Evolutionary conservation across 2,329 filamentous ascomycete genomes (phyloP), one percentile per base, ranked within the genome.

Genomic region (Zymoseptoria pseudotritici): DNA sequence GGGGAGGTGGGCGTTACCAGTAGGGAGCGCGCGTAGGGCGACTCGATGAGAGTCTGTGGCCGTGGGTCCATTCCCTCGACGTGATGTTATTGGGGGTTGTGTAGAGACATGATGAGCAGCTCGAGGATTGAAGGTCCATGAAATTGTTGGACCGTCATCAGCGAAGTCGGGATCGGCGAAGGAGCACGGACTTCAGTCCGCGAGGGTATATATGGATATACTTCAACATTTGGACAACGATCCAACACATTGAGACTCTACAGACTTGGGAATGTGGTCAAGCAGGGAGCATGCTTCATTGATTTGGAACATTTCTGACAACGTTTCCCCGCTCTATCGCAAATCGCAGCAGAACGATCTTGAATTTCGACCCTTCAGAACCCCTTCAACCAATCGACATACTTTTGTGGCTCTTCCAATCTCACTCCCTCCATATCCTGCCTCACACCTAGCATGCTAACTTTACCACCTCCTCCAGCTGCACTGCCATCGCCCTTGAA

Each of bases 361-460:
- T 46, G 13, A 6, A n/a, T 2, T 29, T 29, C 26, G 11, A 52
- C 24, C 46, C 46, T 56, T 31, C 58, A 60, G 19, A 66, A 57
- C 9, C 60, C 61, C 50, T 54, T 59, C 58, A 69, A 57, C 63
- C 65, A 81, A 54, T 73, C 71, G 57, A 69, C 65, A 64, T 81
- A 81, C 10, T 67, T 58, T 4, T 59, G 60, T 17, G 69, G 61
- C 46, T 77, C 70, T 65, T 82, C 79, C 22, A 66, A 56, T 59
- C 71, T 71, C 6, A 82, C 77, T 3, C 89, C 89, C 64, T 90
- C 83, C 79, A 88, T 85, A 73, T 90, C 89, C 59, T 90, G 87
- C 72, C 83, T 82, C 2, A 91, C 87, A 1, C 78, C 80, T 54
- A 95, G 75, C 63, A 92, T 77, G 65, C 85, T 85, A 6, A 93